Evolutionary conservation across 306 rosid species (phyloP).

Genomic region (Fagus sylvatica): DNA sequence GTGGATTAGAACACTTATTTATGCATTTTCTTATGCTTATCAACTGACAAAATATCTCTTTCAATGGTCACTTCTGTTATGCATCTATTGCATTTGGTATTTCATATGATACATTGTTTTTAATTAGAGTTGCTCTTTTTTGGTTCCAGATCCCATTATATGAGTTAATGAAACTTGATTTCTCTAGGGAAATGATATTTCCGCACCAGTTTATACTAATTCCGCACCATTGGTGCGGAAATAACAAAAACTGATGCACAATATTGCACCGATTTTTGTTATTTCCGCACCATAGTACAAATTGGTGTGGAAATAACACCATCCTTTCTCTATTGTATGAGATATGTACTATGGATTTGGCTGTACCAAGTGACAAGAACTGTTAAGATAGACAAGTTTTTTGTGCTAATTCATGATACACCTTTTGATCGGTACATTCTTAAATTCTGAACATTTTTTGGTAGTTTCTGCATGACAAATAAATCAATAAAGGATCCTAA

Average conservation of each 20-base stretch:
- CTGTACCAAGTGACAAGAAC: background rate
- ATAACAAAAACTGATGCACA: no score
- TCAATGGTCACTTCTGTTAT: background rate
- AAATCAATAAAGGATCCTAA: background rate
- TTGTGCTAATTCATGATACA: background rate
- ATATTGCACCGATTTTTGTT: no score
- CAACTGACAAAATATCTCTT: background rate
- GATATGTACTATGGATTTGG: background rate
- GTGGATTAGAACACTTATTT: background rate
- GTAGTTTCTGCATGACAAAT: background rate
- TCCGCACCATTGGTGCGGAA: no score
- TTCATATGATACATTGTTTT: background rate
- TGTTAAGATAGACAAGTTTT: background rate
- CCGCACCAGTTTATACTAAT: no score
- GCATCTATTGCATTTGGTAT: background rate
- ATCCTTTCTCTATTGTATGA: no score
- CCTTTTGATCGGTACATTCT: background rate
- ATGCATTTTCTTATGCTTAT: background rate
- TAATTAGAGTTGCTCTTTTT: slow-evolving; percentile 1
- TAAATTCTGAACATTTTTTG: background rate
- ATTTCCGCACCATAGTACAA: no score
- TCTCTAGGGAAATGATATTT: background rate
- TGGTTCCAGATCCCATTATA: slow-evolving; percentile 1
- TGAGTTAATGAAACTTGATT: background rate
- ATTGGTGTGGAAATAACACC: no score